Evolutionary conservation across 169 alveolate species (phyloP).

Genomic region (Plasmodium ovale): DNA sequence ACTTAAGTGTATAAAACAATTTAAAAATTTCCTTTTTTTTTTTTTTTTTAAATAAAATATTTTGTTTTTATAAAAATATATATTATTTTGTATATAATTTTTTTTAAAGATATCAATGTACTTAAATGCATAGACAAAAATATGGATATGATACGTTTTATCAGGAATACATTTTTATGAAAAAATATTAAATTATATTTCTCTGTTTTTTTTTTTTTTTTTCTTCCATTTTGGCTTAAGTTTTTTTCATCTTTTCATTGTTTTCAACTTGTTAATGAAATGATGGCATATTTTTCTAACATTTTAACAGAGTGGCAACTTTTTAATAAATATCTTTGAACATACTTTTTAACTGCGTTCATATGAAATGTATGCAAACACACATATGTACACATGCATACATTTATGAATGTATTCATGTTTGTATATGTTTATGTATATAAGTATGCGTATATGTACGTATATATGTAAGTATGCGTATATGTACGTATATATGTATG

Average conservation of each 20-base stretch:
- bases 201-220: background rate
- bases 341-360: background rate
- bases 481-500: no score
- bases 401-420: no score
- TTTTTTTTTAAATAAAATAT: background rate
- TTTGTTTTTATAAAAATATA: background rate
- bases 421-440: no score
- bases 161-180: constrained; percentile 24
- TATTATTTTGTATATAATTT: constrained; percentile 12
- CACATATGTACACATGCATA: background rate
- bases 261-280: constrained; percentile 8
- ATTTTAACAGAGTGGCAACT: background rate
- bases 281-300: background rate
- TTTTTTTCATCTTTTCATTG: background rate
- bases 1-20: background rate
- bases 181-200: constrained; percentile 1
- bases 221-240: constrained; percentile 20
- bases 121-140: constrained; percentile 4
- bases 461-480: no score
- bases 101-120: background rate
- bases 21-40: no score
- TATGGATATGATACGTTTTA: constrained; percentile 7
- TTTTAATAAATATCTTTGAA: constrained; percentile 11
- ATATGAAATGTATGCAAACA: background rate
- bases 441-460: no score